phyloP scores from a whole-genome alignment of 352 stramenopile species.

The Peronospora destructor region DNA sequence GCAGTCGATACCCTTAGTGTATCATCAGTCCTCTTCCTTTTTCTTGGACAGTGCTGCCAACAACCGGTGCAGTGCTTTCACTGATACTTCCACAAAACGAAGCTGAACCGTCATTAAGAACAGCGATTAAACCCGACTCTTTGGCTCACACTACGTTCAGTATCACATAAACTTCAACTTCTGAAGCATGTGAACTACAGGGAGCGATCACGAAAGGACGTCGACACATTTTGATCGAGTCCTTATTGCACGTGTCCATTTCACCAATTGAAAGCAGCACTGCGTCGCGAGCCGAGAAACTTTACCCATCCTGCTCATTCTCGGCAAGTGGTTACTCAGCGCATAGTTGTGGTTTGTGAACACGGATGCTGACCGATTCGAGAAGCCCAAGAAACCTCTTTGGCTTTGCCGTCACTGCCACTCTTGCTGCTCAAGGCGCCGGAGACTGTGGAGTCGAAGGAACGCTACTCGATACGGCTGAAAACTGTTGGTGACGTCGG shows the following conservation, averaged over 20 bases:
- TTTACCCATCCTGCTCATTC: slow-evolving; percentile 57
- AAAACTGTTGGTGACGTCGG: slow-evolving; percentile 66
- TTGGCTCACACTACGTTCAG: not conserved
- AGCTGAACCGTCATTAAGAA: not conserved
- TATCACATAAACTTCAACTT: not conserved
- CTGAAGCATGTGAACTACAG: not conserved
- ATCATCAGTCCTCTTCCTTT: no score
- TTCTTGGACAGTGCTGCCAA: no score
- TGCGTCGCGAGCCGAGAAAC: slow-evolving; percentile 67
- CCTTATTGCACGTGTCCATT: no score
- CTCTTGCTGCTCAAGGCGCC: slow-evolving; percentile 58
- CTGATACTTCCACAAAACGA: no score
- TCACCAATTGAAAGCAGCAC: slow-evolving; percentile 40
- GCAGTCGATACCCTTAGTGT: no score
- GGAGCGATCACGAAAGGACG: no score
- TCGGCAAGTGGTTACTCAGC: no score
- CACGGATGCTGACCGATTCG: no score
- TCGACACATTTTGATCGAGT: no score
- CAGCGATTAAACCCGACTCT: not conserved
- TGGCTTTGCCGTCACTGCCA: slow-evolving; percentile 56
- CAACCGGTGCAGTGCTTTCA: no score
- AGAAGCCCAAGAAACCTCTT: no score
- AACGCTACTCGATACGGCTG: slow-evolving; percentile 70
- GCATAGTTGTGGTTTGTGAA: no score
- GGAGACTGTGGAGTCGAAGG: slow-evolving; percentile 57